Percentiles rank a stretch among this genome's conserved stretches.
Evolutionary conservation across 1,284 basidiomycete species (phyloP).

Genomic region (Microbotryum scabiosae): DNA sequence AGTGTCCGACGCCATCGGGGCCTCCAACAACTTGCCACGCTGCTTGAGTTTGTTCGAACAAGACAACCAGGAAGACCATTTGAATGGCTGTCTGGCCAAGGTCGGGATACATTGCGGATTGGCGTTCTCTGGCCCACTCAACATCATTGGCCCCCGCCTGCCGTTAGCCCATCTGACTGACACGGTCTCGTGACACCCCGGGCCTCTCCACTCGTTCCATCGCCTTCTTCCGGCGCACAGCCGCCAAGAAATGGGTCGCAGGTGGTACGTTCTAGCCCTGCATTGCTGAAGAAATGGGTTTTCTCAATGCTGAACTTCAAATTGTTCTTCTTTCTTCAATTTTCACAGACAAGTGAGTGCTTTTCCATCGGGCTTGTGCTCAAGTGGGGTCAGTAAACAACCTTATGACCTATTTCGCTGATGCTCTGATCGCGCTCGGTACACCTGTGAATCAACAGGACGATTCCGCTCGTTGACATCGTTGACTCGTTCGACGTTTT

Average conservation of each 20-base stretch:
- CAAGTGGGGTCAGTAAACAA: too few species aligned
- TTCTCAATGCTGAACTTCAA: too few species aligned
- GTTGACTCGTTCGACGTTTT: slow-evolving; percentile 42
- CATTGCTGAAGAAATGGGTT: too few species aligned
- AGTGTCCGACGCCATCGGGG: background rate
- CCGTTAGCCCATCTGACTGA: background rate
- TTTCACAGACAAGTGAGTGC: slow-evolving; percentile 7
- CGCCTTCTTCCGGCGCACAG: background rate
- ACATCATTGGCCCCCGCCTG: background rate
- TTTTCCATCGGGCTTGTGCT: background rate
- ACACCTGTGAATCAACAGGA: slow-evolving; percentile 13
- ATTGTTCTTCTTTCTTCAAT: background rate
- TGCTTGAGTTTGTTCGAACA: too few species aligned
- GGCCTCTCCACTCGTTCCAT: too few species aligned
- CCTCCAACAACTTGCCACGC: background rate
- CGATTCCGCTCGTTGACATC: slow-evolving; percentile 41
- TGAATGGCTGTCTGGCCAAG: too few species aligned
- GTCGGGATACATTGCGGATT: too few species aligned
- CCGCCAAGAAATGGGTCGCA: slow-evolving; percentile 38
- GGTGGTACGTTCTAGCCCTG: slow-evolving; percentile 33
- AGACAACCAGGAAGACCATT: too few species aligned
- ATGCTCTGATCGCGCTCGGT: background rate
- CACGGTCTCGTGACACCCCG: background rate
- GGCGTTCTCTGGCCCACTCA: too few species aligned
- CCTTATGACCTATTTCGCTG: background rate